phyloP scores from a whole-genome alignment of 805 yeast genomes.

The Suhomyces prunicola region DNA sequence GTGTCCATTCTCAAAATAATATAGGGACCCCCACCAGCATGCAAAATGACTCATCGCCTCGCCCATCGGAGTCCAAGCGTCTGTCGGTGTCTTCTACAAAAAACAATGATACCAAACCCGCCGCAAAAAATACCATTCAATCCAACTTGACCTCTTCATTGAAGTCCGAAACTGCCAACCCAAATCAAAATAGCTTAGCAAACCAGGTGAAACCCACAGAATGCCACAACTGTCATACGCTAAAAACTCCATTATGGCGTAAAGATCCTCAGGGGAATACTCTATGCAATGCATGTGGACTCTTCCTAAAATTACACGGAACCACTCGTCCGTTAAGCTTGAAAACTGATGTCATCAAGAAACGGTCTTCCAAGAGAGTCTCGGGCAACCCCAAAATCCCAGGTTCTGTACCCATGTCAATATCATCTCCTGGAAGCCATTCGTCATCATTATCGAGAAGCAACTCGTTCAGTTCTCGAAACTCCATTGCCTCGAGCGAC shows the following conservation, averaged over 20 bases:
- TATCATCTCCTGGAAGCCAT: not conserved
- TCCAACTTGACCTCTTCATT: conserved; percentile 21
- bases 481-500: conserved; percentile 2
- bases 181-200: not conserved
- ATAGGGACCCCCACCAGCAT: conserved; percentile 30
- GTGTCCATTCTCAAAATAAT: not conserved
- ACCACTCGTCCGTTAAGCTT: conserved; percentile 58
- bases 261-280: conserved; percentile 58
- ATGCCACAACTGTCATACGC: conserved; percentile 57
- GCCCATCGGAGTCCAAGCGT: conserved; percentile 3
- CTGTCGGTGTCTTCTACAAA: not conserved
- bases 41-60: conserved; percentile 19
- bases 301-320: conserved; percentile 59
- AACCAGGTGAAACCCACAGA: conserved; percentile 26
- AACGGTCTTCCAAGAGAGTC: conserved; percentile 46
- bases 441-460: conserved; percentile 3
- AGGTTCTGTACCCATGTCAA: conserved; percentile 1
- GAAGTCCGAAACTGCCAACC: conserved; percentile 5
- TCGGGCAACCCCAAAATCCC: conserved; percentile 3
- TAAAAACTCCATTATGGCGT: conserved; percentile 62
- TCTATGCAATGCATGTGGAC: conserved; percentile 63
- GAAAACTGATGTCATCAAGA: conserved; percentile 56
- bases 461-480: conserved; percentile 2
- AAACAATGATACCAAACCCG: not conserved
- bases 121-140: not conserved